Conservation (phyloP, 352 stramenopile species). For the Halophytophthora batemanensis region DNA sequence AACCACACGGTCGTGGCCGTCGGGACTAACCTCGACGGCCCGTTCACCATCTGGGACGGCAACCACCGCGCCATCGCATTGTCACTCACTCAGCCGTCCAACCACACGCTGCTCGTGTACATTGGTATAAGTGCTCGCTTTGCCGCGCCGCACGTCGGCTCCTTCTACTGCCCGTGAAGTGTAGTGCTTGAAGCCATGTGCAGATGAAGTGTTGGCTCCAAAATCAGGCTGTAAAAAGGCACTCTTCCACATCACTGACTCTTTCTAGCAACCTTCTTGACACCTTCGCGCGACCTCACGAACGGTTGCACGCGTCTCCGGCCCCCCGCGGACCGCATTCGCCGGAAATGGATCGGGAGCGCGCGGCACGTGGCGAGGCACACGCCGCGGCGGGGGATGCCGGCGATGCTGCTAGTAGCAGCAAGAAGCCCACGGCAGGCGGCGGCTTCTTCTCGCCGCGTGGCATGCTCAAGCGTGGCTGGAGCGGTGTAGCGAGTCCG, state of each 20-base stretch:
- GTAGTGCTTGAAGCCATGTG: not conserved
- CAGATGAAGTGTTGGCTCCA: too few relatives aligned
- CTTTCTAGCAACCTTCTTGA: too few relatives aligned
- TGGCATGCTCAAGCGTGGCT: constrained; percentile 63
- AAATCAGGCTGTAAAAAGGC: too few relatives aligned
- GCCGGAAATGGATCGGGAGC: not conserved
- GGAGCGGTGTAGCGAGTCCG: constrained; percentile 60
- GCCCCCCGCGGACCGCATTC: not conserved
- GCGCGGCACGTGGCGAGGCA: not conserved
- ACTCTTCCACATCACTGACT: too few relatives aligned
- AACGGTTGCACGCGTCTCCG: constrained; percentile 6
- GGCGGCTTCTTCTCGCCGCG: constrained; percentile 45
- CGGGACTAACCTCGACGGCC: constrained; percentile 16
- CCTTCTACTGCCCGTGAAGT: constrained; percentile 22
- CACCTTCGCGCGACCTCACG: constrained; percentile 11
- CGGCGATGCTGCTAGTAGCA: constrained; percentile 13
- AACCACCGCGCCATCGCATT: constrained; percentile 34
- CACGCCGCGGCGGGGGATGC: constrained; percentile 13
- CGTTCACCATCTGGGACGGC: constrained; percentile 37
- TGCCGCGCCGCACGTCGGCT: constrained; percentile 13
- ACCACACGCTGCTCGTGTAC: constrained; percentile 21
- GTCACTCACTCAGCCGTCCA: constrained; percentile 9
- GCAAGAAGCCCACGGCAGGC: constrained; percentile 32
- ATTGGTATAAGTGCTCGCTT: constrained; percentile 26
- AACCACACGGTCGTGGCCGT: constrained; percentile 28